Evolutionary conservation across 768 basidiomycete species (phyloP).

Genomic region (Lentinula detonsa): DNA sequence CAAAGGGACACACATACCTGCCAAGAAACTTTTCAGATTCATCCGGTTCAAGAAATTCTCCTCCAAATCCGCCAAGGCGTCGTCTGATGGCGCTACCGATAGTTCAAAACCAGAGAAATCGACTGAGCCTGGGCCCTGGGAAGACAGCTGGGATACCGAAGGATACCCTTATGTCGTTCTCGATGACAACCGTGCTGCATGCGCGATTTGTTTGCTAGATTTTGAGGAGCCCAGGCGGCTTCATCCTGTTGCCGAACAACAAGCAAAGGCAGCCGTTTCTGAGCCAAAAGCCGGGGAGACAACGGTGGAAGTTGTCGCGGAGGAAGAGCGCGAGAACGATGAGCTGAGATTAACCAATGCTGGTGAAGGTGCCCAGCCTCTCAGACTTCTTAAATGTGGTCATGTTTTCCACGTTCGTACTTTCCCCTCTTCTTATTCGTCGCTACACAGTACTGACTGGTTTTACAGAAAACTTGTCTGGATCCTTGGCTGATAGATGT

Average conservation of each 20-base stretch:
- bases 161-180: slow-evolving; percentile 79
- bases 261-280: not conserved
- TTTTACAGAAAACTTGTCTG: slow-evolving; percentile 70
- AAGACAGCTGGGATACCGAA: slow-evolving; percentile 71
- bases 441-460: slow-evolving; percentile 7
- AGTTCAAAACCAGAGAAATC: slow-evolving; percentile 7
- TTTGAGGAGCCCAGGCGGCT: slow-evolving; percentile 64
- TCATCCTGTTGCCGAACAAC: slow-evolving; percentile 16
- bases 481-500: slow-evolving; percentile 87
- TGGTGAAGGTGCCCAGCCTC: slow-evolving; percentile 69
- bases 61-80: slow-evolving; percentile 16
- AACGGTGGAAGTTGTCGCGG: slow-evolving; percentile 24
- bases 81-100: not conserved
- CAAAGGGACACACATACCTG: slow-evolving; percentile 10
- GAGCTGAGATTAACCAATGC: slow-evolving; percentile 59
- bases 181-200: slow-evolving; percentile 78
- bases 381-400: slow-evolving; percentile 71
- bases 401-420: slow-evolving; percentile 85
- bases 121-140: slow-evolving; percentile 50
- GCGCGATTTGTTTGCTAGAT: slow-evolving; percentile 81
- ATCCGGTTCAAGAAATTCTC: slow-evolving; percentile 24
- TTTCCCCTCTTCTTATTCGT: not conserved
- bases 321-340: slow-evolving; percentile 33
- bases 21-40: slow-evolving; percentile 50
- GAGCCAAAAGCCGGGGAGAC: slow-evolving; percentile 14